phyloP scores from a whole-genome alignment of 176 grass and related monocot genomes.

The Phyllostachys edulis region DNA sequence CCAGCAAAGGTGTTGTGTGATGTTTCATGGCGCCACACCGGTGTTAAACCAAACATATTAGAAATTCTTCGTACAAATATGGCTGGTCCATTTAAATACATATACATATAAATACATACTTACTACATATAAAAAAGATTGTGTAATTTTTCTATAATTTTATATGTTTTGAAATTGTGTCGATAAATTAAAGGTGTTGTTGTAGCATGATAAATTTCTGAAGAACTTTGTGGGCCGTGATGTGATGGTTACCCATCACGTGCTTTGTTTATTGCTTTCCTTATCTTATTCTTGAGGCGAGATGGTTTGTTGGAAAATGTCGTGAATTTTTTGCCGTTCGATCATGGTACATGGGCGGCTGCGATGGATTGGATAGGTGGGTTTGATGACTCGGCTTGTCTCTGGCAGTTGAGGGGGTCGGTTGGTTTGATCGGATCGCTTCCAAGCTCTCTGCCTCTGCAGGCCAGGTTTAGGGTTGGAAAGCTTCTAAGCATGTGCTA shows the following conservation, averaged over 20 bases:
- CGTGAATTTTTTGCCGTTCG: background rate
- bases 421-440: conserved; percentile 45
- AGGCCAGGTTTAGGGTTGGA: conserved; percentile 9
- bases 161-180: too few species aligned
- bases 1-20: too few species aligned
- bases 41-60: too few species aligned
- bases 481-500: background rate
- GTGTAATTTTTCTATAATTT: too few species aligned
- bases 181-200: too few species aligned
- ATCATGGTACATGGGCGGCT: conserved; percentile 18
- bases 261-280: background rate
- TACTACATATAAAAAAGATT: too few species aligned
- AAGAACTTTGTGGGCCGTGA: background rate
- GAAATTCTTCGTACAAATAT: too few species aligned
- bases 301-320: conserved; percentile 8
- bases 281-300: background rate
- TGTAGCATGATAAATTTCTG: too few species aligned
- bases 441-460: conserved; percentile 15
- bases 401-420: background rate
- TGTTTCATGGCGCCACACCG: too few species aligned
- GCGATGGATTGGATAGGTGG: background rate
- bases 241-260: background rate
- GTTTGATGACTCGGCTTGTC: conserved; percentile 22
- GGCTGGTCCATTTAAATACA: too few species aligned
- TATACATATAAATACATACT: too few species aligned